Conservation (phyloP, 805 yeast species). For the Zygosaccharomyces rouxii region DNA sequence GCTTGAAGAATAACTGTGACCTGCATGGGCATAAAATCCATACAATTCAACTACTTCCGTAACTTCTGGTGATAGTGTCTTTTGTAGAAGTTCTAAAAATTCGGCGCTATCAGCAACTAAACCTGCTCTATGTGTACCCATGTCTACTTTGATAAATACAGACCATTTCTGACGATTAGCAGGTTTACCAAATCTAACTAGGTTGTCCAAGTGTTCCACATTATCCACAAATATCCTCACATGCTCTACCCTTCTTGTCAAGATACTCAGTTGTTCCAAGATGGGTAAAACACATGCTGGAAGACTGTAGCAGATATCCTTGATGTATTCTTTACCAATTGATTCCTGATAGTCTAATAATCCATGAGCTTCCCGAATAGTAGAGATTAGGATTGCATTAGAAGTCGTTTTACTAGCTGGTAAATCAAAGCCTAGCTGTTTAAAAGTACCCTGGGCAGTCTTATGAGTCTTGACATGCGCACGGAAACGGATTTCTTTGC, state of each 20-base stretch:
- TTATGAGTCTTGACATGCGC: constrained; percentile 78
- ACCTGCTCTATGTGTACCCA: constrained; percentile 75
- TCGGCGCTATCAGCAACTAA: constrained; percentile 33
- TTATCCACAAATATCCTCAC: constrained; percentile 61
- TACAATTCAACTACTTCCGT: constrained; percentile 41
- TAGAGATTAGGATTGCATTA: constrained; percentile 59
- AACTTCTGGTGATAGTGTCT: constrained; percentile 27
- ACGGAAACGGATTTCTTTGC: constrained; percentile 42
- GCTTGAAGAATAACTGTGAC: constrained; percentile 59
- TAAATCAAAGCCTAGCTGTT: constrained; percentile 48
- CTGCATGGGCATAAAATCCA: constrained; percentile 79
- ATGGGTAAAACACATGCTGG: constrained; percentile 51
- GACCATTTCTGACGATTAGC: constrained; percentile 44
- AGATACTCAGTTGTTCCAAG: constrained; percentile 44
- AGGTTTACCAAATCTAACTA: constrained; percentile 37
- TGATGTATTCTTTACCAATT: constrained; percentile 28
- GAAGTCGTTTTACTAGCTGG: constrained; percentile 35
- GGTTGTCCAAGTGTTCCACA: constrained; percentile 47
- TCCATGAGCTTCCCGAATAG: constrained; percentile 62
- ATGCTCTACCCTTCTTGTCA: constrained; percentile 40
- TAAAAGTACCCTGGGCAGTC: constrained; percentile 51
- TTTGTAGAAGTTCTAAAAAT: constrained; percentile 38
- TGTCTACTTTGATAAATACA: constrained; percentile 61
- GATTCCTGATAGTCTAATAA: constrained; percentile 34
- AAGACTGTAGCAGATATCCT: constrained; percentile 54